Base-by-base conservation (phyloP, 257 asterid genomes). In the Fraxinus anomala region DNA sequence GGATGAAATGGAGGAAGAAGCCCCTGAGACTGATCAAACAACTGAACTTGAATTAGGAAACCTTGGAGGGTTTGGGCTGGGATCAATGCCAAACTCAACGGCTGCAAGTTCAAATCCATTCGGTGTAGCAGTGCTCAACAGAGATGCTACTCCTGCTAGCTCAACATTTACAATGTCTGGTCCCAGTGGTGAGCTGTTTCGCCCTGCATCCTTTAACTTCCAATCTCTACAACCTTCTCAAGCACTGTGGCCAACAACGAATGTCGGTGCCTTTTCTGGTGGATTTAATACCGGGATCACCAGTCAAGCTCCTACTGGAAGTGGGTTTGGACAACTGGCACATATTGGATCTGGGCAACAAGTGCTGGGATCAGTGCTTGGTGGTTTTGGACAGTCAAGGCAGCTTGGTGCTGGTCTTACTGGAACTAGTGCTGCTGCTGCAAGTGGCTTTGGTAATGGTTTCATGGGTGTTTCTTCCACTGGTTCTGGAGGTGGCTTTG, bases 1-100 rank as follows among this genome's bases (percentile, higher is more conserved):
- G 87, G 99, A 96, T 88, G 98, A 92, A 83, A 96, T 96, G 99
- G 99, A 95, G 83, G 99, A 96, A 85, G 99, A 93, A 81, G 94
- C 96, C 73, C 94, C 97, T 17, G 98, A 96, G 87, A 77, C 86
- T 68, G 83, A 80, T 83, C 92, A 82, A 79, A 82, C 83, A 40
- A 73, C 89, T 70, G 89, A 68, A 68, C 77, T 87, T 66, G 70
- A 92, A 67, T 79, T 92, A 47, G 93, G 90, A 78, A 88, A 80
- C 89, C 87, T 93, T 68, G 89, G 80, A 73, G 93, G 92, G 44
- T 92, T 93, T 82, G 97, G 97, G 63, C 76, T 88, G 68, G 97
- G 98, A 42, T 79, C 91, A 73, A 72, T 83, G 42, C 81, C 91
- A 74, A 80, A 73, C 78, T 68, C 88, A 72, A 77, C 84, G 40